Percentiles rank a stretch among this genome's conserved stretches.
phyloP scores from a whole-genome alignment of 495 filamentous ascomycete genomes.

The Barbatosphaeria neglecta region DNA sequence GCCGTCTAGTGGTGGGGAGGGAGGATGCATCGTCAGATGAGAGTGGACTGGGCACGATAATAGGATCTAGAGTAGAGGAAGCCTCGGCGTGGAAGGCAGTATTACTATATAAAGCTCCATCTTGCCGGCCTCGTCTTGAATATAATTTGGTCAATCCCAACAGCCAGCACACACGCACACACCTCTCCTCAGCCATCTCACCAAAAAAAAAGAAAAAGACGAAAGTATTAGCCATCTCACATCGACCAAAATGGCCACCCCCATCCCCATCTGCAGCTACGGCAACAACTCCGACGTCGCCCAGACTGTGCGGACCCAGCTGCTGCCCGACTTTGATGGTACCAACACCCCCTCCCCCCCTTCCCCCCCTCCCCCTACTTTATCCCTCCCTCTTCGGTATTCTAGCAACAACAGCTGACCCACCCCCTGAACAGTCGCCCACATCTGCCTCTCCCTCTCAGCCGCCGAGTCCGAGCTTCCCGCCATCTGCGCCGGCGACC shows the following conservation, averaged over 20 bases:
- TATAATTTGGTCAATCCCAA: no score
- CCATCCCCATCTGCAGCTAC: slow-evolving; percentile 14
- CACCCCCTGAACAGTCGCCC: slow-evolving; percentile 8
- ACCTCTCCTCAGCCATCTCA: no score
- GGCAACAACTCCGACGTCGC: slow-evolving; percentile 14
- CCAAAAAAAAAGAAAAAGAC: no score
- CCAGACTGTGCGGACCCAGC: slow-evolving; percentile 5
- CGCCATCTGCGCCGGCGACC: slow-evolving; percentile 6
- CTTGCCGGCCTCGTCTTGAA: no score
- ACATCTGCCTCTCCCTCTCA: slow-evolving; percentile 10
- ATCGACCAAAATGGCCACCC: slow-evolving; percentile 1
- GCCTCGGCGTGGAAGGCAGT: no score
- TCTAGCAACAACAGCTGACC: not conserved
- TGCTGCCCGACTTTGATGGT: slow-evolving; percentile 20
- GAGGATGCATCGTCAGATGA: no score
- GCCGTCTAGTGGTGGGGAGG: no score
- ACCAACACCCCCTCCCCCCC: not conserved
- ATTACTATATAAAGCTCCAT: no score
- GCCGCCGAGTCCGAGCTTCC: slow-evolving; percentile 14
- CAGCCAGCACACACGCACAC: no score
- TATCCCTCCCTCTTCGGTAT: not conserved
- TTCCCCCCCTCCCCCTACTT: not conserved
- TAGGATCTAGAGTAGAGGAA: no score
- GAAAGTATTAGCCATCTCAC: not conserved
- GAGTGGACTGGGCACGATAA: no score